These are phyloP conservation scores for Aspergillus floridensis DNA, from an alignment of 2,329 filamentous ascomycete genomes.

Conservation along the genomic window DNA sequence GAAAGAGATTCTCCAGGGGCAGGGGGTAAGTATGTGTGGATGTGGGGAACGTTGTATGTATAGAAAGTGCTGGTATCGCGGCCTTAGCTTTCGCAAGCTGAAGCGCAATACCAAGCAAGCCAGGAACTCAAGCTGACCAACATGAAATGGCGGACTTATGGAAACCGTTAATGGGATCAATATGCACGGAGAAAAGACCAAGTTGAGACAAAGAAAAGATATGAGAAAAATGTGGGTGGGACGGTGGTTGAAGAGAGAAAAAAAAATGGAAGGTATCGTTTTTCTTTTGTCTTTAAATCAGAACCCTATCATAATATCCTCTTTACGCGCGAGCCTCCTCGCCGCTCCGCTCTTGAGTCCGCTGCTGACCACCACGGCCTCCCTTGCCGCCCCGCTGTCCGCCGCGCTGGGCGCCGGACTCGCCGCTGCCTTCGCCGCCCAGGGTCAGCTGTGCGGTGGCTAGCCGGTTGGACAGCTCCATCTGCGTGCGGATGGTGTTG, in stretches of 20 bases:
- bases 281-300: conserved; percentile 9
- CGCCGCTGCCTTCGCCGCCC: conserved; percentile 45
- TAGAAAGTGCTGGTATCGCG: no score
- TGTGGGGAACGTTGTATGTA: background rate
- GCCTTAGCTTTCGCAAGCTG: background rate
- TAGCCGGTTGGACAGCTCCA: conserved; percentile 93
- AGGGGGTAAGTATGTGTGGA: background rate
- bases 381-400: conserved; percentile 45
- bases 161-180: conserved; percentile 1
- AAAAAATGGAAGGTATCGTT: conserved; percentile 27
- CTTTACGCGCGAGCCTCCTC: conserved; percentile 40
- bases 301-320: conserved; percentile 12
- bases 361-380: conserved; percentile 39
- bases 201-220: conserved; percentile 4
- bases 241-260: conserved; percentile 9
- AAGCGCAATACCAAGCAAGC: background rate
- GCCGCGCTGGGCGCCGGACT: conserved; percentile 37
- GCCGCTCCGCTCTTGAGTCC: conserved; percentile 36
- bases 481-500: conserved; percentile 98
- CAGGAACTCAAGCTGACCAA: background rate
- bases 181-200: conserved; percentile 6
- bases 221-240: conserved; percentile 13
- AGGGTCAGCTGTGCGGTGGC: conserved; percentile 71
- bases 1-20: no score
- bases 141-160: conserved; percentile 2